Evolutionary conservation across 139 green algal species (phyloP).

Genomic region (Diplosphaera chodatii): DNA sequence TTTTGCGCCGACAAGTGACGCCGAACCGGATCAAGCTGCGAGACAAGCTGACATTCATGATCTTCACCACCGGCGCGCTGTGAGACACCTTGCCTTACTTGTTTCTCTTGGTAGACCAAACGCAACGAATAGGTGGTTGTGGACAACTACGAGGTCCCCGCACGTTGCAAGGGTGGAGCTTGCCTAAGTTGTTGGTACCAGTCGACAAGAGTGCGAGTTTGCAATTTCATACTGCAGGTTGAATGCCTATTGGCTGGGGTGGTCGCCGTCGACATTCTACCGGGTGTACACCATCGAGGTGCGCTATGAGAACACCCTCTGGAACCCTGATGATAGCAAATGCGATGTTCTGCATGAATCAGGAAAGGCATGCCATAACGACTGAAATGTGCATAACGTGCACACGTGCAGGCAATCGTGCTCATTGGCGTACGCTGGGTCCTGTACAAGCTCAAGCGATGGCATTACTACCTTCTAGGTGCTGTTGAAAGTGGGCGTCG

Average conservation of each 20-base stretch:
- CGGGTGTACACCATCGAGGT: slow-evolving; percentile 58
- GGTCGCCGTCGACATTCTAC: slow-evolving; percentile 61
- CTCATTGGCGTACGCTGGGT: slow-evolving; percentile 23
- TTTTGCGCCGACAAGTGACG: slow-evolving; percentile 19
- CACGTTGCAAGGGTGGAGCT: not conserved
- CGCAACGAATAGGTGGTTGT: no score
- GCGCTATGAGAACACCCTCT: not conserved
- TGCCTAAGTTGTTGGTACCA: no score
- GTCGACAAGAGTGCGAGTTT: no score
- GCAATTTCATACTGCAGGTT: slow-evolving; percentile 42
- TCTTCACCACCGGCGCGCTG: slow-evolving; percentile 19
- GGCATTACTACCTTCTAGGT: slow-evolving; percentile 69
- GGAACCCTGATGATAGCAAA: no score
- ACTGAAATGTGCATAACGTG: no score
- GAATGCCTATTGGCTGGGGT: slow-evolving; percentile 72
- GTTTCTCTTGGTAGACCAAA: not conserved
- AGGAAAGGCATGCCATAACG: no score
- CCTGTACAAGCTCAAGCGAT: slow-evolving; percentile 30
- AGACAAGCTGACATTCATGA: slow-evolving; percentile 52
- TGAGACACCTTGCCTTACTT: not conserved
- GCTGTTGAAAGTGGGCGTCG: slow-evolving; percentile 12
- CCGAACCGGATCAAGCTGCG: slow-evolving; percentile 34
- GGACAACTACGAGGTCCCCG: no score
- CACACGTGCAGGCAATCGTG: slow-evolving; percentile 12
- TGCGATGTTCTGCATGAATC: no score